Evolutionary conservation across 1,284 basidiomycete genomes (phyloP).

Genomic region (Boletus austroedulis): DNA sequence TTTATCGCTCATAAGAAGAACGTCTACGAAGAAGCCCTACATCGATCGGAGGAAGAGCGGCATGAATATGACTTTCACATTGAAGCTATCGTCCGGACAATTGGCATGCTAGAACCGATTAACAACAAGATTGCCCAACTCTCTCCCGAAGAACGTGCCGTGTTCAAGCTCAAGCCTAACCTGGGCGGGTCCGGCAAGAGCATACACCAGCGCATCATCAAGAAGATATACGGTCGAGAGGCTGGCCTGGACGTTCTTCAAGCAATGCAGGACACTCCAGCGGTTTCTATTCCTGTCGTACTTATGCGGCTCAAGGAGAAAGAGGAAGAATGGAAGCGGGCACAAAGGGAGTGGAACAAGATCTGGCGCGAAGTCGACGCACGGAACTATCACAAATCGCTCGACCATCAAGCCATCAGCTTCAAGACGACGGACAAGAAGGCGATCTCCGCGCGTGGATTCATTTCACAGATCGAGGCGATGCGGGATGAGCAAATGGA

Average conservation of each 20-base stretch:
- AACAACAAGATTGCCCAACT: conserved; percentile 86
- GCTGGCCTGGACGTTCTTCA: conserved; percentile 86
- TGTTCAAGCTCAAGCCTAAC: conserved; percentile 89
- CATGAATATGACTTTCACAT: conserved; percentile 99
- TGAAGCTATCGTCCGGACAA: conserved; percentile 94
- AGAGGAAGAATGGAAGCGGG: conserved; percentile 99
- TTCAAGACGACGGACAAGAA: conserved; percentile 96
- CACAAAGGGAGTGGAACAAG: conserved; percentile 99
- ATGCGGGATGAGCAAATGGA: conserved; percentile 84
- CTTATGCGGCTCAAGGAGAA: conserved; percentile 92
- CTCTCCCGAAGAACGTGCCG: conserved; percentile 74
- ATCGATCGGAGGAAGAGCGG: conserved; percentile 95
- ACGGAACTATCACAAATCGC: conserved; percentile 87
- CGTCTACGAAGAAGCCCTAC: conserved; percentile 94
- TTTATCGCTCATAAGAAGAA: conserved; percentile 95
- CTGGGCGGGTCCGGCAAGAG: conserved; percentile 88
- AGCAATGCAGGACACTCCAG: conserved; percentile 92
- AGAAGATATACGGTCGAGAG: conserved; percentile 94
- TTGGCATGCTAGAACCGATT: conserved; percentile 89
- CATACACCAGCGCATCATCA: conserved; percentile 92
- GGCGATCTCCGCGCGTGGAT: conserved; percentile 76
- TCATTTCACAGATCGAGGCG: conserved; percentile 89
- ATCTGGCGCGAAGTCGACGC: conserved; percentile 98
- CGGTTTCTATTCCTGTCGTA: conserved; percentile 90
- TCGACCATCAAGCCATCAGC: conserved; percentile 91